Base-by-base conservation (phyloP, 1,284 basidiomycete species). In the Pascua guehoae region DNA sequence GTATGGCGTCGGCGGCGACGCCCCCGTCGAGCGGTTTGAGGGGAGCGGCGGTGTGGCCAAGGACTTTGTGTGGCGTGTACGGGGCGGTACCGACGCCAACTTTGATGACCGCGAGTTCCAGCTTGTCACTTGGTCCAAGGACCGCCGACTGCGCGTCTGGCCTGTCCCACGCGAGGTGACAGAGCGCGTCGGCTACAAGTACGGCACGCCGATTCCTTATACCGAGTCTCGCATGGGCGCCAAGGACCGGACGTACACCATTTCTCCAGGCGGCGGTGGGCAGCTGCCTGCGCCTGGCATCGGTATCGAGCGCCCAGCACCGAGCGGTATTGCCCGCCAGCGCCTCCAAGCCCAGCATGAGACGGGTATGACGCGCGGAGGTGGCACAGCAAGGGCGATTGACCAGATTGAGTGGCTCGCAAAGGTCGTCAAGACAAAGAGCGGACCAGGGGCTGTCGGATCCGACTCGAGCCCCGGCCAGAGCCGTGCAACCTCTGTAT, bases 61-160 rank as follows among this genome's bases (percentile, higher is more conserved):
- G 68, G 95, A 99, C 77, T 99, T 96, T 69, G 93, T 99, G 2
- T 98, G 96, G 93, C 81, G 96, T 57, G 85, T 83, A 0, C 70
- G 80, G 50, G 84, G 84, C 46, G 80, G 79, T 0, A 66, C 76
- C 12, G 77, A 81, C 71, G 54, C 65, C 11, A 40, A 37, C n/a
- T 57, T 66, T 82, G 85, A 86, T 56, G 83, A 85, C 70, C 82
- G 85, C 10, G 86, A 89, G 57, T 94, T 92, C 73, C 93, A 96
- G 72, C 82, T 98, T 4, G 90, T 98, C 50, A 98, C 94, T 0
- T 98, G 94, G 95, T 91, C 90, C 2, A 95, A 94, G 74, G 96
- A 98, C 70, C 85, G 91, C 45, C 95, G 89, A 0, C 78, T 99
- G 40, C 81, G 91, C 10, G 88, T 98, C 65, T 97, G 93, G 91